Base-by-base conservation (phyloP, 2,329 filamentous ascomycete species). In the Claviceps sp. region DNA sequence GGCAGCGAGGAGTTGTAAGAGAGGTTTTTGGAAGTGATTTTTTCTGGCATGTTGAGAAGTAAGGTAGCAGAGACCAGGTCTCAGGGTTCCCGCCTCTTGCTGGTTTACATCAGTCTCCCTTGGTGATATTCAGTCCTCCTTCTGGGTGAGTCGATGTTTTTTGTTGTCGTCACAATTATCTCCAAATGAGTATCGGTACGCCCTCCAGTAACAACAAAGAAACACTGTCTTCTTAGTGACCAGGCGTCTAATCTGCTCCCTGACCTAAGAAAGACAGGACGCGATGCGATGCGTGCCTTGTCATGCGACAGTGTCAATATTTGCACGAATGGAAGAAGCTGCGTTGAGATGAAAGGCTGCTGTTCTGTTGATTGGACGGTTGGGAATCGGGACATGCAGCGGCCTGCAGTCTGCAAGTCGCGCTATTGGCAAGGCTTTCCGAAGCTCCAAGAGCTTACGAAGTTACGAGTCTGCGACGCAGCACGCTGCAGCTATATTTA, bases 1-100 rank as follows among this genome's bases (percentile, higher is more conserved):
- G 80, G 80, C 18, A 81, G 73, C 6, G 71, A 70, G 43, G 65
- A 65, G 69, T 77, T 74, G 73, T 87, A 89, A 53, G 76, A 74
- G 48, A 89, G 75, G 65, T 87, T 82, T 61, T 86, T 87, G 59
- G 79, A 72, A 50, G 80, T 87, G 63, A 87, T 84, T 61, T 82
- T 85, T 38, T 74, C 69, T 6, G 73, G 67, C 73, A 75, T 76
- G 59, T 55, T 61, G 49, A 34, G 30, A 34, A 34, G 45, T 44
- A 43, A 43, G 26, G 26, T 44, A 8, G n/a, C 24, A 37, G n/a
- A 14, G 22, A 43, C n/a, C 11, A 14, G 16, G 38, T 48, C 16
- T 42, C 14, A 11, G n/a, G 20, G 18, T 48, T 6, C 11, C n/a
- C 20, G 4, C 24, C 11, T 34, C 6, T n/a, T 20, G 2, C 37